phyloP scores from a whole-genome alignment of 768 basidiomycete genomes.

The Pulveroboletus sp. region DNA sequence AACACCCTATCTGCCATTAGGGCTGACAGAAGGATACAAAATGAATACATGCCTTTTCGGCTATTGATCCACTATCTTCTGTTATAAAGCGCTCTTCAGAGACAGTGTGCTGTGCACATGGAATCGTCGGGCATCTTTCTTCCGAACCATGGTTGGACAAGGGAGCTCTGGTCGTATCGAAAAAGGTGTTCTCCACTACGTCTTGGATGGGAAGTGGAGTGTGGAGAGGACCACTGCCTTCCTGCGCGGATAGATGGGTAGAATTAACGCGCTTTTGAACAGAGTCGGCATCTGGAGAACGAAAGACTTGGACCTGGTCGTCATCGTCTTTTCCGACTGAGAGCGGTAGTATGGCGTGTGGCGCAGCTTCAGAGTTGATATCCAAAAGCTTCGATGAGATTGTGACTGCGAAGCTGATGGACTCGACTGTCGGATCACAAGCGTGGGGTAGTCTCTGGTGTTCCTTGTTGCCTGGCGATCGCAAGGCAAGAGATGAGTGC shows the following conservation, averaged over 20 bases:
- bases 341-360: neutral
- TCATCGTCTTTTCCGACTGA: neutral
- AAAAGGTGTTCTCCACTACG: conserved; percentile 14
- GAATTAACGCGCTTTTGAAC: neutral
- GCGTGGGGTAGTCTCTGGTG: neutral
- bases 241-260: neutral
- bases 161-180: conserved; percentile 1
- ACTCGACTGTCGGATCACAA: neutral
- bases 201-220: conserved; percentile 16
- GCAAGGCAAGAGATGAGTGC: neutral
- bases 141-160: neutral
- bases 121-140: neutral
- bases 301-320: neutral
- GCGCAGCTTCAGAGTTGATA: neutral
- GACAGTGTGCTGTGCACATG: neutral
- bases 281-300: neutral
- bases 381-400: neutral
- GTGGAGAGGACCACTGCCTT: conserved; percentile 1
- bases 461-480: neutral
- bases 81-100: neutral
- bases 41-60: conserved; percentile 1
- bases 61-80: neutral
- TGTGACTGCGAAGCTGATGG: neutral
- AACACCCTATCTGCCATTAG: conserved; percentile 1
- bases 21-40: neutral